These are phyloP conservation scores for Citrullus colocynthis DNA, from an alignment of 306 rosid genomes.

Conservation along the genomic window DNA sequence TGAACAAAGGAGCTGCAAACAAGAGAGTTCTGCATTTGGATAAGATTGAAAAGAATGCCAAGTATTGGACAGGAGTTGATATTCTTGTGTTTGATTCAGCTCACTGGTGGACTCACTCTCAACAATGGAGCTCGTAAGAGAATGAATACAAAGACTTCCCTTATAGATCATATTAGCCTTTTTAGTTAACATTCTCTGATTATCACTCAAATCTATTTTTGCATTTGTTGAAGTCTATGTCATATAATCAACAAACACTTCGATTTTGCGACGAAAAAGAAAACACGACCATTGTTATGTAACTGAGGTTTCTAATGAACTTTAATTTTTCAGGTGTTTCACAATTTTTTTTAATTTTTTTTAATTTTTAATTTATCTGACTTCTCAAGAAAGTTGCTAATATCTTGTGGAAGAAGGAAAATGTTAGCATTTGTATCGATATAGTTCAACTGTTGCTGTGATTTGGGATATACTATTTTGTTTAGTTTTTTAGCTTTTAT, in stretches of 20 bases:
- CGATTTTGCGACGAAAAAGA: neutral
- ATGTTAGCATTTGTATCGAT: neutral
- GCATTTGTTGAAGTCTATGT: neutral
- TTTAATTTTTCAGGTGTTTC: neutral
- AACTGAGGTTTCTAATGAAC: neutral
- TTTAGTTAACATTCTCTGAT: neutral
- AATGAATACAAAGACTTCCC: neutral
- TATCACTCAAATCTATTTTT: neutral
- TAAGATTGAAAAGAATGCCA: conserved; percentile 84
- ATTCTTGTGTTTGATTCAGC: conserved; percentile 92
- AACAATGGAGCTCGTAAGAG: conserved; percentile 51
- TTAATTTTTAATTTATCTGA: neutral
- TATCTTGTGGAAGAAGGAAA: neutral
- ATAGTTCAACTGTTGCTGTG: neutral
- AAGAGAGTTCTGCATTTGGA: conserved; percentile 76
- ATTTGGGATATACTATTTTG: neutral
- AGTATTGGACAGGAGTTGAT: conserved; percentile 86
- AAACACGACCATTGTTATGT: neutral
- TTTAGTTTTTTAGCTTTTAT: neutral
- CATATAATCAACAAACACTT: neutral
- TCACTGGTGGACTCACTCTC: conserved; percentile 99
- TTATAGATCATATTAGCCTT: neutral
- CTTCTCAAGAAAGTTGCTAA: neutral
- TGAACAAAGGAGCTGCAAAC: conserved; percentile 44
- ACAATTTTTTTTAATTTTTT: too few species aligned